A percentile compares a stretch with the other conserved stretches of the same genome.
These are phyloP conservation scores for Vaccinium darrowii DNA, from an alignment of 148 eudicot genomes.

Conservation along the genomic window DNA sequence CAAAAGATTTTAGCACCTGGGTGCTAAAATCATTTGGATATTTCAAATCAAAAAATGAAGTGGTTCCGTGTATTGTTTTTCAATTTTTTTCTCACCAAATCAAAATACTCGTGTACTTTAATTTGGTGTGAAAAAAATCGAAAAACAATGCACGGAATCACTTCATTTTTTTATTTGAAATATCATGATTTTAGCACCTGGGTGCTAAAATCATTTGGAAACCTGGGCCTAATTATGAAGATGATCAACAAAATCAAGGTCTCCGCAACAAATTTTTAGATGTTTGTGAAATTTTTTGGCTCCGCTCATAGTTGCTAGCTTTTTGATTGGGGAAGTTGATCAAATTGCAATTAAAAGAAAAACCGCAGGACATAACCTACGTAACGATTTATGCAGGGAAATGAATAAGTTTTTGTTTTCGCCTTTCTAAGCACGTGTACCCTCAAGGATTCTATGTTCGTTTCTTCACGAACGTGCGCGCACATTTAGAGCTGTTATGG, in stretches of 20 bases:
- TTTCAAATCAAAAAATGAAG: too few species aligned
- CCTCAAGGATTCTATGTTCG: background rate
- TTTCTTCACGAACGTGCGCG: background rate
- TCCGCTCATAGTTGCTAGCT: background rate
- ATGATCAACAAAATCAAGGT: conserved; percentile 14
- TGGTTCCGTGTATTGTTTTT: too few species aligned
- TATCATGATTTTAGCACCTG: too few species aligned
- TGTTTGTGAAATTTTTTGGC: conserved; percentile 6
- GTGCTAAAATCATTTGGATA: too few species aligned
- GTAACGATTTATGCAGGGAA: background rate
- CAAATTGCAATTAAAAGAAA: background rate
- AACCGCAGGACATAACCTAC: background rate
- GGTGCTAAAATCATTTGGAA: too few species aligned
- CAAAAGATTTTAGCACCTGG: too few species aligned
- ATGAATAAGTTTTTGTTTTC: background rate
- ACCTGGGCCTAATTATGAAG: conserved; percentile 5
- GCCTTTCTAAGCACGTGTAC: background rate
- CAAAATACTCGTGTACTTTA: too few species aligned
- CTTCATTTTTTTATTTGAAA: too few species aligned
- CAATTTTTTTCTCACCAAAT: too few species aligned
- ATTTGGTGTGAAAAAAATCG: too few species aligned
- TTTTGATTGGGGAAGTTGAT: background rate
- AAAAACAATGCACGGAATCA: too few species aligned
- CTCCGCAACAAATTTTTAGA: conserved; percentile 23
- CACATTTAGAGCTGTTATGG: background rate